Evolutionary conservation across 2,329 filamentous ascomycete species (phyloP), one percentile per base, ranked within the genome.

Genomic region (Paraconiothyrium sp.): DNA sequence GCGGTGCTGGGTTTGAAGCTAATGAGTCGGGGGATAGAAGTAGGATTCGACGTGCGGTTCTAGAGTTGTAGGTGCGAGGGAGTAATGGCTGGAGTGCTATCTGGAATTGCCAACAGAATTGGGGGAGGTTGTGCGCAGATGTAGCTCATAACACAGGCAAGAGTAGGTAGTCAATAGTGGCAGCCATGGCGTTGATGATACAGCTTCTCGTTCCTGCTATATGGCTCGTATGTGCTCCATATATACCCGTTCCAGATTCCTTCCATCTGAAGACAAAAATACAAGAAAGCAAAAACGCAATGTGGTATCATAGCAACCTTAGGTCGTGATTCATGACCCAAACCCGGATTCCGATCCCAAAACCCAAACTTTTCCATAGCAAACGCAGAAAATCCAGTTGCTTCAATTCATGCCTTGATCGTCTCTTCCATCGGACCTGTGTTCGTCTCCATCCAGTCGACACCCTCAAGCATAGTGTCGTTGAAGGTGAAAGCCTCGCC

Each of bases 401-500:
- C 20, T 37, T 4, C 10, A 39, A 44, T 5, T 58, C 41, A 65
- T 20, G 47, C 55, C 48, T 57, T 62, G 3, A 62, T 46, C 3
- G 51, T 58, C 35, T 69, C 62, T 14, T 58, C 62, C 32, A 13
- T 41, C n/a, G 55, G 41, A 11, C 41, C 54, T 13, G 41, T 22
- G 46, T 52, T 55, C 22, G 24, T 47, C 2, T 61, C 65, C 55
- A 71, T 44, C 69, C 69, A 72, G 57, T 69, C 68, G 39, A 67
- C 63, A 55, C 72, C 68, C 3, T 75, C 71, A 6, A 76, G 49
- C 39, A 60, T 62, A 2, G 61, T 52, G 14, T 76, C 75, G 30
- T 78, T 73, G 37, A 76, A 77, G 43, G 63, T 74, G 55, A 77
- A 79, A 10, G 73, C 66, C 66, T 78, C 78, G 47, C 76, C 77